phyloP scores from a whole-genome alignment of 768 basidiomycete genomes.

The Ephemerocybe angulata region DNA sequence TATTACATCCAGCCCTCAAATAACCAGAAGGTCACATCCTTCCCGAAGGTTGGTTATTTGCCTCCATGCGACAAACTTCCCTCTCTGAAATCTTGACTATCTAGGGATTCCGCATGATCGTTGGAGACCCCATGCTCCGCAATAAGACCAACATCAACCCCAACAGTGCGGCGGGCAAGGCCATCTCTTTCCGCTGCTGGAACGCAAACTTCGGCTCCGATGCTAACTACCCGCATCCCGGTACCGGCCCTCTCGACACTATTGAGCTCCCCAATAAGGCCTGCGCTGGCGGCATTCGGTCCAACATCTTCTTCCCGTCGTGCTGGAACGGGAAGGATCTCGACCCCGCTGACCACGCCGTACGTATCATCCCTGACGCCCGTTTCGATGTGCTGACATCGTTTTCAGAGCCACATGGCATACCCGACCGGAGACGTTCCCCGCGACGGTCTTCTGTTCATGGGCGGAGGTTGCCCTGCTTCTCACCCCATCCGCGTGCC shows the following conservation, averaged over 20 bases:
- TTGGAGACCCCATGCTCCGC: conserved; percentile 7
- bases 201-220: conserved; percentile 4
- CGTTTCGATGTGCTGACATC: too few species aligned
- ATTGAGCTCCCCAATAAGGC: conserved; percentile 1
- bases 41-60: conserved; percentile 2
- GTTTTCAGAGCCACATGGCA: conserved; percentile 4
- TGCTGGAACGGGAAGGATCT: conserved; percentile 7
- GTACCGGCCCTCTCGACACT: conserved; percentile 7
- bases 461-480: conserved; percentile 7
- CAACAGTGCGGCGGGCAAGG: conserved; percentile 3
- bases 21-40: conserved; percentile 8
- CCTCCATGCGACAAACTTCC: background rate
- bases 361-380: background rate
- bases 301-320: conserved; percentile 11
- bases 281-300: conserved; percentile 8
- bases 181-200: conserved; percentile 7
- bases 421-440: background rate
- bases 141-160: background rate
- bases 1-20: conserved; percentile 7
- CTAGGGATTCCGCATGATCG: conserved; percentile 11
- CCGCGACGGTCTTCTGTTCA: background rate
- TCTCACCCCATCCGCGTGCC: conserved; percentile 10
- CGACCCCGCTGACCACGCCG: background rate
- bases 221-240: background rate
- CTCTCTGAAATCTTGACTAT: background rate